These are phyloP conservation scores for Nematodospora anomalae DNA, from an alignment of 1,139 yeast genomes.

Conservation along the genomic window DNA sequence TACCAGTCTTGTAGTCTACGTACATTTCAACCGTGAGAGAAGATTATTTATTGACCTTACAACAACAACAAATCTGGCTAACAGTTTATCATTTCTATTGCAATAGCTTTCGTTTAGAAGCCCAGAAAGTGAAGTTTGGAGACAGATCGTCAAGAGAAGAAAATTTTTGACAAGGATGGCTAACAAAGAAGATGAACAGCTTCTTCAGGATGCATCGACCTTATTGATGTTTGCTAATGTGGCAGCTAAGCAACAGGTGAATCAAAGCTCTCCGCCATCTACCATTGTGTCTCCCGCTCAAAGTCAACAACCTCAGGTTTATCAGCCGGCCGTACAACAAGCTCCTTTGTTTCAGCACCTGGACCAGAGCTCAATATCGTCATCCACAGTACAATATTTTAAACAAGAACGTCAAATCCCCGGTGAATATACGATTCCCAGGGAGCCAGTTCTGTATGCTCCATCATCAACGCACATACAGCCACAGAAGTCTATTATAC, in stretches of 20 bases:
- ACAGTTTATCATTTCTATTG: too few relatives aligned
- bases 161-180: conserved; percentile 14
- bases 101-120: too few relatives aligned
- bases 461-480: neutral
- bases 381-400: conserved; percentile 2
- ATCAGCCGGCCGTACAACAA: neutral
- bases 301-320: conserved; percentile 3
- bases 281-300: conserved; percentile 13
- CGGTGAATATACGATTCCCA: neutral
- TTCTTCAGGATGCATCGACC: conserved; percentile 65
- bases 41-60: too few relatives aligned
- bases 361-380: conserved; percentile 2
- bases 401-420: conserved; percentile 3
- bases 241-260: conserved; percentile 46
- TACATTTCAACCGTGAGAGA: too few relatives aligned
- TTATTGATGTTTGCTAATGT: conserved; percentile 62
- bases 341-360: conserved; percentile 5
- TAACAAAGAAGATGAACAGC: conserved; percentile 33
- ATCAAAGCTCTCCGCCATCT: conserved; percentile 19
- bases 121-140: too few relatives aligned
- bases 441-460: conserved; percentile 3
- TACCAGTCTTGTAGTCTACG: too few relatives aligned
- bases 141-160: neutral
- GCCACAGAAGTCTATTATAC: neutral
- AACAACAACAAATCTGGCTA: too few relatives aligned